Evolutionary conservation across 495 filamentous ascomycete genomes (phyloP).

Genomic region (Cenococcum geophilum): DNA sequence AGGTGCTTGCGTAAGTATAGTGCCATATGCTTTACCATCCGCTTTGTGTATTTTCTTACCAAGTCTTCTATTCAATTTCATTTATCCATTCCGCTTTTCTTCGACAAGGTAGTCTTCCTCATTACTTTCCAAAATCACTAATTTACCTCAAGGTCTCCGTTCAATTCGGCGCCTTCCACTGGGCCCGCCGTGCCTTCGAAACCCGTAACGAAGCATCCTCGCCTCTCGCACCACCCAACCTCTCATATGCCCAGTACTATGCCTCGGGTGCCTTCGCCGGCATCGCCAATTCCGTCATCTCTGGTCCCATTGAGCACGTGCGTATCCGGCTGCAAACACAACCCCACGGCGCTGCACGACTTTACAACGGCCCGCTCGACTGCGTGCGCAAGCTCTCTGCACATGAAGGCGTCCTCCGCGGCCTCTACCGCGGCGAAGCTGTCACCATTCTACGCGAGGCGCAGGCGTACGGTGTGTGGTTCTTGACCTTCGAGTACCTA

Average conservation of each 20-base stretch:
- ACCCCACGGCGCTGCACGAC: slow-evolving; percentile 69
- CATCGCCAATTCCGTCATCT: slow-evolving; percentile 81
- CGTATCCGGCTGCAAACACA: slow-evolving; percentile 97
- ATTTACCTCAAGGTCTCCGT: slow-evolving; percentile 60
- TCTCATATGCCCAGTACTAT: slow-evolving; percentile 79
- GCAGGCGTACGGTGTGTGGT: slow-evolving; percentile 94
- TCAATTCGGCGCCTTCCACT: slow-evolving; percentile 97
- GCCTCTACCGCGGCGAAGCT: slow-evolving; percentile 77
- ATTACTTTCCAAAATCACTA: background rate
- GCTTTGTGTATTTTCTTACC: slow-evolving; percentile 8
- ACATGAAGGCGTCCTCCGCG: slow-evolving; percentile 56
- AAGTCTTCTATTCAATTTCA: background rate
- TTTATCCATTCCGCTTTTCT: slow-evolving; percentile 6
- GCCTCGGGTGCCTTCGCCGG: slow-evolving; percentile 86
- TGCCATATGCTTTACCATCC: background rate
- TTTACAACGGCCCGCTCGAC: slow-evolving; percentile 83
- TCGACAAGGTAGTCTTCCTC: background rate
- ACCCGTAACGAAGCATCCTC: slow-evolving; percentile 50
- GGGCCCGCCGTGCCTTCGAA: slow-evolving; percentile 80
- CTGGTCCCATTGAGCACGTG: slow-evolving; percentile 92
- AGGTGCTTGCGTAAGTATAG: slow-evolving; percentile 72
- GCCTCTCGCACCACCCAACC: slow-evolving; percentile 15
- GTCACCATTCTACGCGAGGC: slow-evolving; percentile 87
- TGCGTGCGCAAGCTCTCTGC: slow-evolving; percentile 77
- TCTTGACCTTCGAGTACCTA: slow-evolving; percentile 87